These are phyloP conservation scores for Porcisia hertigi DNA, from an alignment of 208 protist genomes.

Conservation along the genomic window DNA sequence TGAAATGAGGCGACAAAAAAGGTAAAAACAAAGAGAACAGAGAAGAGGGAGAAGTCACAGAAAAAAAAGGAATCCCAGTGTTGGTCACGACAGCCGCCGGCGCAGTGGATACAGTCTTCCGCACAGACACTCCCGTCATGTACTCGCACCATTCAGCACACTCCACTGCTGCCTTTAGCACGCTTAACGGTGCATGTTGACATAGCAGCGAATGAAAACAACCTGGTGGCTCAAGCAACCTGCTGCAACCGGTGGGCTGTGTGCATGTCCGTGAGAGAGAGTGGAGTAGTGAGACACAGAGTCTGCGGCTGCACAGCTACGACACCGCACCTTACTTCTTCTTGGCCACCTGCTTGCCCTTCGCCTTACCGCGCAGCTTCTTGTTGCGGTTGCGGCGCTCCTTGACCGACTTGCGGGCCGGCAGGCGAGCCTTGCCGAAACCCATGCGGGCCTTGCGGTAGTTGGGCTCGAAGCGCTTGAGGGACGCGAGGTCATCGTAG, in stretches of 20 bases:
- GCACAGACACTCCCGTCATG: background rate
- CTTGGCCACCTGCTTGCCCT: conserved; percentile 90
- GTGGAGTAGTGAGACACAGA: background rate
- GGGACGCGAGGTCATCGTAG: conserved; percentile 96
- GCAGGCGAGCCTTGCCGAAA: conserved; percentile 87
- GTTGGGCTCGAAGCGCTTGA: conserved; percentile 98
- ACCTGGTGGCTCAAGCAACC: background rate
- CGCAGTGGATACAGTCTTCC: background rate
- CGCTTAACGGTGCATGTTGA: background rate
- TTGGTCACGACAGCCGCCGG: background rate
- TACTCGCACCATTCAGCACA: background rate
- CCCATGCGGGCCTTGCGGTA: conserved; percentile 96
- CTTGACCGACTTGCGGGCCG: conserved; percentile 98
- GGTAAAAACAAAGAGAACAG: conserved; percentile 10
- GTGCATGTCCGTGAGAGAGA: background rate
- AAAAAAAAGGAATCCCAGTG: background rate
- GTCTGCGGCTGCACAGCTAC: background rate
- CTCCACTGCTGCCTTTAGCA: background rate
- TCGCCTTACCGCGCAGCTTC: conserved; percentile 97
- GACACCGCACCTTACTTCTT: conserved; percentile 85
- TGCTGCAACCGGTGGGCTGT: background rate
- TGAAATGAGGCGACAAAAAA: conserved; percentile 11
- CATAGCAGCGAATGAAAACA: background rate
- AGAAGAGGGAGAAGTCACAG: conserved; percentile 2
- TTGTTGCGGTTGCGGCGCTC: conserved; percentile 99